A percentile compares a stretch with the other conserved stretches of the same genome.
Evolutionary conservation across 257 asterid species (phyloP).

Genomic region (Plectranthus barbatus): DNA sequence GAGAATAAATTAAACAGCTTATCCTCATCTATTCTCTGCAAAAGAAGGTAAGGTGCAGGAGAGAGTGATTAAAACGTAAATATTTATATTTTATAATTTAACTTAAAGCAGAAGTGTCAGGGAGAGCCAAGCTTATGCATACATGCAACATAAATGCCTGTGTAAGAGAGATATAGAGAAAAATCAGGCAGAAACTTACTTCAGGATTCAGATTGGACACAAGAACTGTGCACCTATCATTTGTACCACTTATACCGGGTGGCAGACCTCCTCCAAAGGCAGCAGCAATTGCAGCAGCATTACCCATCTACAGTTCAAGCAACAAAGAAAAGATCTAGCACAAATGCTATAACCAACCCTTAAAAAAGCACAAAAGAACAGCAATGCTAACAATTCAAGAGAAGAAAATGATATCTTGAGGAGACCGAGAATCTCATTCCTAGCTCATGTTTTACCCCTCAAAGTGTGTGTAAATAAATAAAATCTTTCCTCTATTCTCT

Average conservation of each 20-base stretch:
- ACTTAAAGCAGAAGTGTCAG: neutral
- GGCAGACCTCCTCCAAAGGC: slow-evolving; percentile 98
- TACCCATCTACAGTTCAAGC: slow-evolving; percentile 53
- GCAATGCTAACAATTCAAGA: neutral
- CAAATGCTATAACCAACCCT: slow-evolving; percentile 2
- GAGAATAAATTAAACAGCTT: slow-evolving; percentile 93
- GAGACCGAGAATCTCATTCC: neutral
- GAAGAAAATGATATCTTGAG: too few species aligned
- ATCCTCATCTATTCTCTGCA: slow-evolving; percentile 84
- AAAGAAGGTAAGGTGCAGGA: slow-evolving; percentile 13
- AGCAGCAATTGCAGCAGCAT: slow-evolving; percentile 93
- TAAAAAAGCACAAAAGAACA: neutral
- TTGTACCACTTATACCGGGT: slow-evolving; percentile 85
- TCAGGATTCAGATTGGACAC: slow-evolving; percentile 85
- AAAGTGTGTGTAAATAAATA: neutral
- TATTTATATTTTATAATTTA: neutral
- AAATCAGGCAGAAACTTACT: slow-evolving; percentile 38
- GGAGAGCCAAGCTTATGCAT: neutral
- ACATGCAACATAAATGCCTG: neutral
- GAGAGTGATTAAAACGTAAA: slow-evolving; percentile 2
- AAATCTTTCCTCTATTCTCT: neutral
- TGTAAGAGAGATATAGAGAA: neutral
- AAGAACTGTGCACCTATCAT: slow-evolving; percentile 90
- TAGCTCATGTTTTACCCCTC: neutral
- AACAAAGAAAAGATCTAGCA: neutral